These are phyloP conservation scores for Ophiostoma angusticollis DNA, from an alignment of 2,329 filamentous ascomycete genomes.

Conservation along the genomic window DNA sequence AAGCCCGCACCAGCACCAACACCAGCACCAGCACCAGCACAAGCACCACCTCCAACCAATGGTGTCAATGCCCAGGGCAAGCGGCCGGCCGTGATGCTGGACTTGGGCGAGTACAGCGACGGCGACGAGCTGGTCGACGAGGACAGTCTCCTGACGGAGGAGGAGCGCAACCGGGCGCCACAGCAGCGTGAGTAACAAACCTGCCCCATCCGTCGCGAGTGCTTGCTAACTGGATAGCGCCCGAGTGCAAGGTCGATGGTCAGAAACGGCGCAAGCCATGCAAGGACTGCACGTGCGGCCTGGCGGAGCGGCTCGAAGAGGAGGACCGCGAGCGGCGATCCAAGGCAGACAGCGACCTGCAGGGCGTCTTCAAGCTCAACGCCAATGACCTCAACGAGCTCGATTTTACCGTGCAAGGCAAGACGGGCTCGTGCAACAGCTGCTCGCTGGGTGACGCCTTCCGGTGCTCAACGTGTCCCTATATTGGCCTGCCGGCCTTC, in stretches of 20 bases:
- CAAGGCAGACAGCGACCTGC: slow-evolving; percentile 21
- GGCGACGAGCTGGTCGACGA: slow-evolving; percentile 89
- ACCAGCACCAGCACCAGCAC: not conserved
- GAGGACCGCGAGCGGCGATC: slow-evolving; percentile 48
- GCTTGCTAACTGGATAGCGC: slow-evolving; percentile 34
- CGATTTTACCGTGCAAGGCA: slow-evolving; percentile 95
- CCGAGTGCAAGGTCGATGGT: slow-evolving; percentile 78
- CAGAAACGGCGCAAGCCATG: slow-evolving; percentile 81
- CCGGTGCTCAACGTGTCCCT: slow-evolving; percentile 60
- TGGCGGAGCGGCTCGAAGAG: slow-evolving; percentile 73
- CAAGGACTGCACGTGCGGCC: slow-evolving; percentile 94
- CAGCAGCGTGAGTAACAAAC: slow-evolving; percentile 64
- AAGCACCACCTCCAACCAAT: not conserved
- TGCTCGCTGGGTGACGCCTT: slow-evolving; percentile 89
- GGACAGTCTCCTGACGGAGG: slow-evolving; percentile 71
- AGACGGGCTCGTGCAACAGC: slow-evolving; percentile 79
- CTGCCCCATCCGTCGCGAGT: not conserved
- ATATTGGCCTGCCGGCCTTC: slow-evolving; percentile 87
- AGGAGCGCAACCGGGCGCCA: slow-evolving; percentile 66
- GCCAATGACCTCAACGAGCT: slow-evolving; percentile 75
- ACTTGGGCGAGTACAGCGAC: slow-evolving; percentile 41
- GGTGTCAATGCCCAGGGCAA: slow-evolving; percentile 5
- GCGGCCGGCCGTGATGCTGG: slow-evolving; percentile 16
- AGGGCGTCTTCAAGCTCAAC: slow-evolving; percentile 50
- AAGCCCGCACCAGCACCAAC: slow-evolving; percentile 13